These are phyloP conservation scores for Saccharomyces hybrid DNA, from an alignment of 1,139 yeast genomes.

Conservation along the genomic window DNA sequence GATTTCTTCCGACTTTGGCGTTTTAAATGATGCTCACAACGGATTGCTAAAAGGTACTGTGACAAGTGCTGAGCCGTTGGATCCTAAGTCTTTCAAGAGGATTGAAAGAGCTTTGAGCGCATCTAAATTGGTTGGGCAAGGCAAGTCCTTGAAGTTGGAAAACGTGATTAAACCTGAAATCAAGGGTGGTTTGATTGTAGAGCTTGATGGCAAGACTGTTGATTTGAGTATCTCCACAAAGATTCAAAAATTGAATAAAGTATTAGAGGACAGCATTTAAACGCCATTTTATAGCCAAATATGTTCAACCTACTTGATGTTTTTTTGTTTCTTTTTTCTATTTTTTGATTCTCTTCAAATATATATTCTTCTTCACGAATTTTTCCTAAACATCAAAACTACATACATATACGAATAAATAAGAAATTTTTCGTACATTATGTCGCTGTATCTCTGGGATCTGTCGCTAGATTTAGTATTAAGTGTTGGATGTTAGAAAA, in stretches of 20 bases:
- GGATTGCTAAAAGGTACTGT: constrained; percentile 93
- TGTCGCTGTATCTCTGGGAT: too few relatives aligned
- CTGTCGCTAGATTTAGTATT: too few relatives aligned
- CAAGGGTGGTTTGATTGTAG: constrained; percentile 92
- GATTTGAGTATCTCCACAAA: constrained; percentile 84
- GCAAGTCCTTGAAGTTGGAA: constrained; percentile 76
- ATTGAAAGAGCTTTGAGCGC: constrained; percentile 71
- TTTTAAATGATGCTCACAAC: constrained; percentile 79
- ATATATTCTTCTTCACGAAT: neutral
- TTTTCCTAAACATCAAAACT: neutral
- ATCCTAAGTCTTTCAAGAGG: constrained; percentile 70
- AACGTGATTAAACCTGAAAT: constrained; percentile 85
- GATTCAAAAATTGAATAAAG: constrained; percentile 83
- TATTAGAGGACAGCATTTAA: constrained; percentile 75
- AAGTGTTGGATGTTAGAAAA: too few relatives aligned
- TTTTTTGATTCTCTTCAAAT: neutral
- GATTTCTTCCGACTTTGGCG: constrained; percentile 64
- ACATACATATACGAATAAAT: neutral
- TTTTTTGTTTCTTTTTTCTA: neutral
- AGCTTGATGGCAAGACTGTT: constrained; percentile 94
- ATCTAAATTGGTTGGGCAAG: constrained; percentile 76
- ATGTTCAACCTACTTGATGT: neutral
- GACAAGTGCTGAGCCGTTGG: constrained; percentile 83
- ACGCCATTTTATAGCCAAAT: neutral
- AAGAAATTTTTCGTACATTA: neutral